phyloP scores from a whole-genome alignment of 2,329 filamentous ascomycete species.

The Pseudopyricularia javanii region DNA sequence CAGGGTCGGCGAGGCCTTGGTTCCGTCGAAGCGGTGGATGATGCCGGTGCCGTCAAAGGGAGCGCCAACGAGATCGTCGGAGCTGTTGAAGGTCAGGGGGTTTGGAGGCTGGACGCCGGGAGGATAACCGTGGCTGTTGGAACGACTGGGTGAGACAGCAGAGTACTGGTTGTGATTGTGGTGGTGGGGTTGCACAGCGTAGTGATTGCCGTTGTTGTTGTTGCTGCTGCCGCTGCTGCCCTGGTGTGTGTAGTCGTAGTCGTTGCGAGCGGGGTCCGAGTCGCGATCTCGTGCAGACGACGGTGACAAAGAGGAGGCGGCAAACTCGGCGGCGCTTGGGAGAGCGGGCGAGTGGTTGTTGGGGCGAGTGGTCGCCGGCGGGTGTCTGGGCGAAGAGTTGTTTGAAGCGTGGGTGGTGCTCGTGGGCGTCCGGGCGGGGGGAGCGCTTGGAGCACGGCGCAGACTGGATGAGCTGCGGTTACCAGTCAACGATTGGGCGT shows the following conservation, averaged over 20 bases:
- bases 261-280: constrained; percentile 11
- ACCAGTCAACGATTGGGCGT: constrained; percentile 45
- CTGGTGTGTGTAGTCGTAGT: background rate
- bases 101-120: constrained; percentile 15
- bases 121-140: constrained; percentile 7
- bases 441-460: constrained; percentile 48
- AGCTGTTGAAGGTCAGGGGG: constrained; percentile 28
- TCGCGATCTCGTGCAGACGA: constrained; percentile 7
- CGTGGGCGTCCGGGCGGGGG: constrained; percentile 32
- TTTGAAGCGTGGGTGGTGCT: constrained; percentile 36
- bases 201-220: constrained; percentile 9
- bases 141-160: constrained; percentile 13
- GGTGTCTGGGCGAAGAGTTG: constrained; percentile 35
- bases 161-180: constrained; percentile 1
- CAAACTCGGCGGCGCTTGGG: constrained; percentile 29
- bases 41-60: constrained; percentile 54
- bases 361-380: constrained; percentile 22
- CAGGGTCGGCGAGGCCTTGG: constrained; percentile 19
- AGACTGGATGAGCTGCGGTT: constrained; percentile 53
- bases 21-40: constrained; percentile 46
- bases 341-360: constrained; percentile 32
- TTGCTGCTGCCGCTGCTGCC: background rate
- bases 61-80: constrained; percentile 51
- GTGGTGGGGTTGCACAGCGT: constrained; percentile 10
- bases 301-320: constrained; percentile 7